Conservation (phyloP, 164 flowering plant species). For the Litsea cubeba region DNA sequence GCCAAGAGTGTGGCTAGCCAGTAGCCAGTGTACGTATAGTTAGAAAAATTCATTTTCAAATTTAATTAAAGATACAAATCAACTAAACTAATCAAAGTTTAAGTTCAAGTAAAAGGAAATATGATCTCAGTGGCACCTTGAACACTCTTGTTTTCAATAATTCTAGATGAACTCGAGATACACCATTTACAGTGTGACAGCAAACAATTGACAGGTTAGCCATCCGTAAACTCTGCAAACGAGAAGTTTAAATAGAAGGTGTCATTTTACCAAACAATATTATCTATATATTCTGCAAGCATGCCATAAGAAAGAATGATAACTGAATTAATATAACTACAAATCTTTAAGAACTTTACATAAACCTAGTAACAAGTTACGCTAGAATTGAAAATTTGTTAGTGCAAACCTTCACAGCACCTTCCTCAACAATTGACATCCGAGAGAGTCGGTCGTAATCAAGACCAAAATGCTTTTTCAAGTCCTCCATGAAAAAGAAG, state of each 20-base stretch:
- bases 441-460: slow-evolving; percentile 41
- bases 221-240: slow-evolving; percentile 42
- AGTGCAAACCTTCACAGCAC: slow-evolving; percentile 42
- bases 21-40: not conserved
- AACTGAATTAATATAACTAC: not conserved
- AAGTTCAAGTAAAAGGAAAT: not conserved
- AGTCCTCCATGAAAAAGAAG: slow-evolving; percentile 46
- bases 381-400: not conserved
- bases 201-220: slow-evolving; percentile 52
- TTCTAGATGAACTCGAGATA: slow-evolving; percentile 44
- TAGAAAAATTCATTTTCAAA: not conserved
- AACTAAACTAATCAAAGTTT: not conserved
- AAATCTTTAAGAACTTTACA: not conserved
- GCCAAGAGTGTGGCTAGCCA: not conserved
- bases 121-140: slow-evolving; percentile 30
- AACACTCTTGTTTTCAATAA: slow-evolving; percentile 40
- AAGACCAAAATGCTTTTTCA: slow-evolving; percentile 41
- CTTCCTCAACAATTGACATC: slow-evolving; percentile 68
- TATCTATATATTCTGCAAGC: not conserved
- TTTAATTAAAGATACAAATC: not conserved
- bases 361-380: not conserved
- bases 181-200: slow-evolving; percentile 51
- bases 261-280: not conserved
- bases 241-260: slow-evolving; percentile 3
- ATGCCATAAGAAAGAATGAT: not conserved